Percentiles rank a stretch among this genome's conserved stretches.
phyloP scores from a whole-genome alignment of 345 rosid genomes.

The Pugionium dolabratum region DNA sequence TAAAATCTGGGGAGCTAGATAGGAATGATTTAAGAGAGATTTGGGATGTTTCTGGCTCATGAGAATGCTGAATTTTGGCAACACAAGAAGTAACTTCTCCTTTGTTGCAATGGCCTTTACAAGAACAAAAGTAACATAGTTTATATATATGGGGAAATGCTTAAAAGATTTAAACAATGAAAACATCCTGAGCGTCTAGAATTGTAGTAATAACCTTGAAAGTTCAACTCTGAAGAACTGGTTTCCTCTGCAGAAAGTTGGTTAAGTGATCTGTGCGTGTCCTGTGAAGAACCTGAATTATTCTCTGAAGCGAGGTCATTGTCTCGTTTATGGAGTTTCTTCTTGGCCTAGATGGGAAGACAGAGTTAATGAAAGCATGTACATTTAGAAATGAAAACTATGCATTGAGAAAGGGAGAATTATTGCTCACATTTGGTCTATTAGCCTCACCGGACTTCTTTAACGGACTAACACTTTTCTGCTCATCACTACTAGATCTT shows the following conservation, averaged over 20 bases:
- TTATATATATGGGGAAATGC: background rate
- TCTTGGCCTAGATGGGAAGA: constrained; percentile 46
- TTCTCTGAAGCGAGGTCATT: constrained; percentile 31
- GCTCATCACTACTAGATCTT: constrained; percentile 38
- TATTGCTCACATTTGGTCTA: constrained; percentile 33
- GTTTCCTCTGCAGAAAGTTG: constrained; percentile 37
- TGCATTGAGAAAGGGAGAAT: constrained; percentile 6
- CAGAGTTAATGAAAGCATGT: background rate
- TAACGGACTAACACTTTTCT: constrained; percentile 30
- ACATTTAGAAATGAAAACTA: background rate
- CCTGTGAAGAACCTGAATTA: constrained; percentile 28
- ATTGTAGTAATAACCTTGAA: constrained; percentile 52
- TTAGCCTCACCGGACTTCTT: constrained; percentile 37
- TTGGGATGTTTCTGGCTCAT: constrained; percentile 30
- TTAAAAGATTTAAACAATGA: background rate
- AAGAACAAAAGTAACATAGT: constrained; percentile 17
- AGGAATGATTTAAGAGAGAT: constrained; percentile 47
- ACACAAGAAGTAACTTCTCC: constrained; percentile 42
- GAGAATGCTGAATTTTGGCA: constrained; percentile 20
- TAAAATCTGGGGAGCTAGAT: constrained; percentile 49
- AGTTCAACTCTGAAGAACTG: constrained; percentile 39
- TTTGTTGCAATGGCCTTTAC: constrained; percentile 42
- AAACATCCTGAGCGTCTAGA: background rate
- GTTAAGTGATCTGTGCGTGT: constrained; percentile 23
- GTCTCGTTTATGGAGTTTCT: constrained; percentile 43